Percentiles rank a stretch among this genome's conserved stretches.
These are phyloP conservation scores for Ceratocystis colombiana DNA, from an alignment of 2,329 filamentous ascomycete genomes.

Conservation along the genomic window DNA sequence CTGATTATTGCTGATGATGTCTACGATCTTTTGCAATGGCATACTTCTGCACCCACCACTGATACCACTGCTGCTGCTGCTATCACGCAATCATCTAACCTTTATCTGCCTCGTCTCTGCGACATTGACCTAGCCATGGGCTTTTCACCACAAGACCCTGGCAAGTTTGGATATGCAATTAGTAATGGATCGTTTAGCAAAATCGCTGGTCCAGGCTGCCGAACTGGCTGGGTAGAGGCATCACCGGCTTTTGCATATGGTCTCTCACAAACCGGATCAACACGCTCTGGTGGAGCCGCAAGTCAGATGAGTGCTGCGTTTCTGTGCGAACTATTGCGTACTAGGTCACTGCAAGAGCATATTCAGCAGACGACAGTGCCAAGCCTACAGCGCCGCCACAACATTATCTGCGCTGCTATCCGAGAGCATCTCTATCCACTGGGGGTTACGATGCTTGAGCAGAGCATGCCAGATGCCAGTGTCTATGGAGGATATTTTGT, in stretches of 20 bases:
- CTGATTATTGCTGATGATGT: constrained; percentile 85
- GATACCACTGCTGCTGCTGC: constrained; percentile 22
- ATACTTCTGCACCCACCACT: constrained; percentile 31
- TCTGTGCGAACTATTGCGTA: constrained; percentile 40
- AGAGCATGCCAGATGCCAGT: constrained; percentile 35
- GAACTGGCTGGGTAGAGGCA: constrained; percentile 82
- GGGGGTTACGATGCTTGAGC: constrained; percentile 41
- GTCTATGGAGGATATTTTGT: constrained; percentile 76
- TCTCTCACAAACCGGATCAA: constrained; percentile 44
- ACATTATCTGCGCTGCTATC: constrained; percentile 49
- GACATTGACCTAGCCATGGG: constrained; percentile 66
- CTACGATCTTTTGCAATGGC: constrained; percentile 87
- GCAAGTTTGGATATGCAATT: constrained; percentile 62
- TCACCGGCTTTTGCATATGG: constrained; percentile 46
- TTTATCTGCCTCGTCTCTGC: constrained; percentile 63
- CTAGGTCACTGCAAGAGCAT: constrained; percentile 38
- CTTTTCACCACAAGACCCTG: constrained; percentile 38
- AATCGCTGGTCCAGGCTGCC: constrained; percentile 66
- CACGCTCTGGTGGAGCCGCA: constrained; percentile 48
- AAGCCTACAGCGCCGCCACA: constrained; percentile 39
- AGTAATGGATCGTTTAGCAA: constrained; percentile 91
- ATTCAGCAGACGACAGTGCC: constrained; percentile 38
- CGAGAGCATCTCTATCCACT: constrained; percentile 50
- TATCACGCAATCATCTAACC: constrained; percentile 25
- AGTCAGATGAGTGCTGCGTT: constrained; percentile 46